These are phyloP conservation scores for Sapria himalayana DNA, from an alignment of 345 rosid genomes.

Conservation along the genomic window DNA sequence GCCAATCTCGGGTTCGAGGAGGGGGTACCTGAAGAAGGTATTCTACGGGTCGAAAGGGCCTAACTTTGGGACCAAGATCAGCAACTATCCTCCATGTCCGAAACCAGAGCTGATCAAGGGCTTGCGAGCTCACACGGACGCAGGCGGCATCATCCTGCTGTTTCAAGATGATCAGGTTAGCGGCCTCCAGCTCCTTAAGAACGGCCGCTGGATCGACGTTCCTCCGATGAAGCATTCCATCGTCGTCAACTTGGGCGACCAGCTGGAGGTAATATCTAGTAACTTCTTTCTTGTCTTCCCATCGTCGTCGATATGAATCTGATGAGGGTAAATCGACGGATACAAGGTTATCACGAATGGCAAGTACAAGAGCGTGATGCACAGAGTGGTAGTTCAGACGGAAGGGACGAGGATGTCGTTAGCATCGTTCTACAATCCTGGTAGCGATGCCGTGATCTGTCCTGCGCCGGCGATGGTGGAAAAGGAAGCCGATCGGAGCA, in stretches of 20 bases:
- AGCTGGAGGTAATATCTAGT: conserved; percentile 42
- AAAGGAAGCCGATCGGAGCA: conserved; percentile 17
- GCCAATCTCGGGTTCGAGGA: conserved; percentile 70
- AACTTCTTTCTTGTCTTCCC: not conserved
- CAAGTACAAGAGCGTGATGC: conserved; percentile 69
- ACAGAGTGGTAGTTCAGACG: conserved; percentile 50
- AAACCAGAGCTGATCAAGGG: conserved; percentile 80
- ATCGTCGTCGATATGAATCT: too few relatives aligned
- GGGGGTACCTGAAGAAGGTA: conserved; percentile 49
- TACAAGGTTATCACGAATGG: conserved; percentile 90
- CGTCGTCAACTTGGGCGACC: conserved; percentile 87
- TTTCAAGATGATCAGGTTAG: conserved; percentile 84
- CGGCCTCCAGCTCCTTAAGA: conserved; percentile 91
- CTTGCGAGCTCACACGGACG: conserved; percentile 89
- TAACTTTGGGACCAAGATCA: conserved; percentile 64
- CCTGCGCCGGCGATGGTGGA: conserved; percentile 46
- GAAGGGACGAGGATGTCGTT: conserved; percentile 77
- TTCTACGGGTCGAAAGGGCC: conserved; percentile 62
- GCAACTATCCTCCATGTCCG: conserved; percentile 89
- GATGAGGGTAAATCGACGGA: too few relatives aligned
- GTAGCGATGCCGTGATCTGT: conserved; percentile 49
- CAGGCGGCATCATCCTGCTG: conserved; percentile 73
- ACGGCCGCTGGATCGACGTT: conserved; percentile 61
- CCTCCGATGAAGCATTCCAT: conserved; percentile 71
- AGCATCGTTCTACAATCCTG: conserved; percentile 87